Evolutionary conservation across 441 rosid species (phyloP).

Genomic region (Raphanus hybrid): DNA sequence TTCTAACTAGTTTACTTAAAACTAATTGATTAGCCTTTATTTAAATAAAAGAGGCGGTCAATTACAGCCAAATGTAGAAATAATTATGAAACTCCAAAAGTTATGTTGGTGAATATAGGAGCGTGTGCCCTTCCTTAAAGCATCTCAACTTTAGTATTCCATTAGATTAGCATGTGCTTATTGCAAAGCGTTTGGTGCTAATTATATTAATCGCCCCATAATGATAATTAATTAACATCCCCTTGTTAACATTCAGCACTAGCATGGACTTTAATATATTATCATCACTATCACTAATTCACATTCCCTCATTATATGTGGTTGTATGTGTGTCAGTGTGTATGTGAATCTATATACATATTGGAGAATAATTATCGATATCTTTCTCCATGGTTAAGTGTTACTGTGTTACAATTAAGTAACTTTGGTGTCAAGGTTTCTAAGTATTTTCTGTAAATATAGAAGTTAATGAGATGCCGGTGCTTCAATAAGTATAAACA

Average conservation of each 20-base stretch:
- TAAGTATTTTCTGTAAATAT: not conserved
- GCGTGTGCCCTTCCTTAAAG: constrained; percentile 11
- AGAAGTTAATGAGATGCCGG: not conserved
- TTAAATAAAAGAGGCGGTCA: not conserved
- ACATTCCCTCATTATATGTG: not conserved
- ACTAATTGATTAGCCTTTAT: not conserved
- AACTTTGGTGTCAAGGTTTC: not conserved
- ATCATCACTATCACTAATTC: constrained; percentile 4
- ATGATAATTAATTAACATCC: not conserved
- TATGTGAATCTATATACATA: not conserved
- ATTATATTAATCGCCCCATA: not conserved
- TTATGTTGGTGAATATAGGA: constrained; percentile 7
- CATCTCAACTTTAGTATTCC: not conserved
- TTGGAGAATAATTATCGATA: not conserved
- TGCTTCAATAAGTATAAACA: not conserved
- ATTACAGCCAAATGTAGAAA: constrained; percentile 7
- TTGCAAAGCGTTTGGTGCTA: not conserved
- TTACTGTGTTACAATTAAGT: not conserved
- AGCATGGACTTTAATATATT: constrained; percentile 12
- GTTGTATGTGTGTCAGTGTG: not conserved
- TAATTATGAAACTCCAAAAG: not conserved
- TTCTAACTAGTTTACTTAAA: not conserved
- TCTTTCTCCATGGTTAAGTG: not conserved
- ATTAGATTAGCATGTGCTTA: not conserved
- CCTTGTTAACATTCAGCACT: not conserved